Conservation (phyloP, 345 rosid genomes). For the Corymbia maculata region DNA sequence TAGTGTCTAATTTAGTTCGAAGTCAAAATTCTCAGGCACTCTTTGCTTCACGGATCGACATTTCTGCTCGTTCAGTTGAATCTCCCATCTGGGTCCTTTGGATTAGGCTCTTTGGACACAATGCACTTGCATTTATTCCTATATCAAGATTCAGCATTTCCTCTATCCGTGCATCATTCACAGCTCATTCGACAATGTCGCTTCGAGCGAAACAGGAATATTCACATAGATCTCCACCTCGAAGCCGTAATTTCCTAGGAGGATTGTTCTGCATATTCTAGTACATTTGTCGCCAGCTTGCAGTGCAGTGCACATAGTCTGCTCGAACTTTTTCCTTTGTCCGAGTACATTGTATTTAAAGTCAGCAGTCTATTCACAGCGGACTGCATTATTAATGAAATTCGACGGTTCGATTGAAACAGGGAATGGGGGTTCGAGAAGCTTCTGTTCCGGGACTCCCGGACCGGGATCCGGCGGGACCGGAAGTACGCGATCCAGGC, state of each 20-base stretch:
- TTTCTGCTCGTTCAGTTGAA: neutral
- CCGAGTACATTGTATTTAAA: neutral
- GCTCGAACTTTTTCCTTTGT: neutral
- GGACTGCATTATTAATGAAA: neutral
- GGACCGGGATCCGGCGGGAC: constrained; percentile 62
- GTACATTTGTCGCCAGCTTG: neutral
- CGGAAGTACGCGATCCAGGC: constrained; percentile 88
- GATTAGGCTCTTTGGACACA: neutral
- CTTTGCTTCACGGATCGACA: neutral
- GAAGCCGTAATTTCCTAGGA: neutral
- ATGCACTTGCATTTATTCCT: neutral
- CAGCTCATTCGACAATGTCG: neutral
- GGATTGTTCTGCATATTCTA: neutral
- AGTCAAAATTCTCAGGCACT: neutral
- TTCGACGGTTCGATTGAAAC: neutral
- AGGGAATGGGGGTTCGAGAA: constrained; percentile 98
- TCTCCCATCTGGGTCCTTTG: neutral
- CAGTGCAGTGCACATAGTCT: neutral
- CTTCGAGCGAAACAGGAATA: neutral
- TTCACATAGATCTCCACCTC: neutral
- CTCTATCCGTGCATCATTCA: neutral
- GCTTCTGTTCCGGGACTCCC: constrained; percentile 61
- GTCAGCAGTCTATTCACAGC: neutral
- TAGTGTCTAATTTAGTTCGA: neutral
- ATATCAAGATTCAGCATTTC: neutral